A percentile compares a stretch with the other conserved stretches of the same genome.
Evolutionary conservation across 2,329 filamentous ascomycete species (phyloP).

Genomic region (Penicillium sp.): DNA sequence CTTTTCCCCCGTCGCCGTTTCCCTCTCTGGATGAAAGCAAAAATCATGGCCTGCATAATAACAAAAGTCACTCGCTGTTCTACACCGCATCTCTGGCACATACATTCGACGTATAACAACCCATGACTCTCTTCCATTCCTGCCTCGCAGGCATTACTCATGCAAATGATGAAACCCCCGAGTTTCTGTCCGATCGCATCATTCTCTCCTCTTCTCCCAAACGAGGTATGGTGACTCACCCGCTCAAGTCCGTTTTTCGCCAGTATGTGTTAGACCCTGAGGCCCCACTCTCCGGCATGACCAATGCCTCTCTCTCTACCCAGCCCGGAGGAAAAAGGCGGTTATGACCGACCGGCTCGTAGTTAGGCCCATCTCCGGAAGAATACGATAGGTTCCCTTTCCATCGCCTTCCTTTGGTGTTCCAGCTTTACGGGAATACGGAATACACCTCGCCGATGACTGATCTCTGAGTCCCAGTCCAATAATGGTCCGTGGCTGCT

Average conservation of each 20-base stretch:
- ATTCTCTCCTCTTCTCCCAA: background rate
- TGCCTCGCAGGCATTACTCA: background rate
- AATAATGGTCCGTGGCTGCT: no score
- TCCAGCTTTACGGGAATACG: background rate
- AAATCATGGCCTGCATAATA: background rate
- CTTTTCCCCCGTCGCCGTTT: no score
- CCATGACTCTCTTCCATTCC: background rate
- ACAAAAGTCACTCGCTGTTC: background rate
- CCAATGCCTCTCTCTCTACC: conserved; percentile 7
- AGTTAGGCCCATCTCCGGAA: conserved; percentile 7
- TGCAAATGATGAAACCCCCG: background rate
- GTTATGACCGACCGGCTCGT: conserved; percentile 8
- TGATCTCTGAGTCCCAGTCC: background rate
- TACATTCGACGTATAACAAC: background rate
- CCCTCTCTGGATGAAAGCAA: background rate
- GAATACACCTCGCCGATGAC: background rate
- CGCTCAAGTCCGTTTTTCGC: conserved; percentile 14
- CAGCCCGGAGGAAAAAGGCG: conserved; percentile 1
- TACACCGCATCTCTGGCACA: conserved; percentile 7
- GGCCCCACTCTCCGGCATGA: conserved; percentile 8
- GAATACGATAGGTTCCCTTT: background rate
- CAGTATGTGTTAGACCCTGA: conserved; percentile 7
- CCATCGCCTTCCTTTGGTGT: background rate
- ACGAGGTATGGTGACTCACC: conserved; percentile 5
- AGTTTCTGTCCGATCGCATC: background rate